Percentiles rank a stretch among this genome's conserved stretches.
Evolutionary conservation across 1,284 basidiomycete genomes (phyloP).

Genomic region (Leccinum ambiguum): DNA sequence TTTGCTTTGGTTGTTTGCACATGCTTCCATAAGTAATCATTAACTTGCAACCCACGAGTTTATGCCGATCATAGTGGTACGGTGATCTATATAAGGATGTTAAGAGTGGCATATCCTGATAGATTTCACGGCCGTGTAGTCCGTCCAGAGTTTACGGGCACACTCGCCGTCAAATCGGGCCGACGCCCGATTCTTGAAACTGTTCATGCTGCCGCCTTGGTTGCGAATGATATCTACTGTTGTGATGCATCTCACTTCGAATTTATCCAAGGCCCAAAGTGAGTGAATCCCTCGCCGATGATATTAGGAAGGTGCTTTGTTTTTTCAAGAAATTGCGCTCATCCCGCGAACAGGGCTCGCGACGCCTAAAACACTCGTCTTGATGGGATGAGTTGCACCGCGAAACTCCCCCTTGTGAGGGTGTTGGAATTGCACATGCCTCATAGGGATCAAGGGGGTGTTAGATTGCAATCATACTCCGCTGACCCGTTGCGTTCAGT

Average conservation of each 20-base stretch:
- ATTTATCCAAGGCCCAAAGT: constrained; percentile 89
- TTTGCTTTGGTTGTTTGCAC: constrained; percentile 84
- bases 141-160: constrained; percentile 85
- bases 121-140: constrained; percentile 43
- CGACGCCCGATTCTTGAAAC: constrained; percentile 85
- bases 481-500: constrained; percentile 40
- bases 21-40: constrained; percentile 69
- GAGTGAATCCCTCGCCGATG: constrained; percentile 68
- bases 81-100: constrained; percentile 40
- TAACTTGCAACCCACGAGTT: neutral
- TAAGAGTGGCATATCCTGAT: neutral
- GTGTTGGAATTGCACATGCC: constrained; percentile 88
- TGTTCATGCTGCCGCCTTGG: constrained; percentile 64
- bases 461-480: neutral
- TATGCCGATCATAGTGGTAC: constrained; percentile 37
- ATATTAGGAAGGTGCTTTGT: constrained; percentile 60
- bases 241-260: constrained; percentile 83
- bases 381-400: constrained; percentile 93
- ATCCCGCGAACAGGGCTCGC: constrained; percentile 58
- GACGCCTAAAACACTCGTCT: constrained; percentile 67
- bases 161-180: constrained; percentile 82
- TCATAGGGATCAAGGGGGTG: constrained; percentile 68
- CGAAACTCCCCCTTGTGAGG: constrained; percentile 85
- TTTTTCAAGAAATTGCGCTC: neutral
- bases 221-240: constrained; percentile 87